phyloP scores from a whole-genome alignment of 495 filamentous ascomycete species.

The Penicillium ucsense region DNA sequence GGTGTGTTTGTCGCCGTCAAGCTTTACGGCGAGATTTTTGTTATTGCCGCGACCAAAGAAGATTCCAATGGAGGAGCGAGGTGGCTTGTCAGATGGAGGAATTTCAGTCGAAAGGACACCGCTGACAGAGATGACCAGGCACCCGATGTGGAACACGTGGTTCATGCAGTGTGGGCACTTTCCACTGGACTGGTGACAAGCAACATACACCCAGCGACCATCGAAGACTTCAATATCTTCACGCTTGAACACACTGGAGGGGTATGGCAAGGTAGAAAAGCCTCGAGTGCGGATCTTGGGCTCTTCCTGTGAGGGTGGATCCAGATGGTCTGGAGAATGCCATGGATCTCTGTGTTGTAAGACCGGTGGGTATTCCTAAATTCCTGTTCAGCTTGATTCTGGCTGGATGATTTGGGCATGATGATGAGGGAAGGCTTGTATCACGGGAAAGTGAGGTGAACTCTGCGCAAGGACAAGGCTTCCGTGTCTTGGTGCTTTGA shows the following conservation, averaged over 20 bases:
- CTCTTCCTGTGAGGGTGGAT: too few species aligned
- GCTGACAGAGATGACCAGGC: constrained; percentile 7
- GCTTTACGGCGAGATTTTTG: not conserved
- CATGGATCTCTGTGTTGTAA: not conserved
- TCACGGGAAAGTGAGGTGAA: not conserved
- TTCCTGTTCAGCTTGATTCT: not conserved
- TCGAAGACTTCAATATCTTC: constrained; percentile 6
- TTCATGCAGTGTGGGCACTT: constrained; percentile 8
- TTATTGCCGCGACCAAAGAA: constrained; percentile 7
- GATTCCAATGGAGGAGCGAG: constrained; percentile 2
- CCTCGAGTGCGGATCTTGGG: too few species aligned
- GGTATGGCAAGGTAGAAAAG: not conserved
- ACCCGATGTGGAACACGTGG: constrained; percentile 5
- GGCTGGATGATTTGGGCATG: not conserved
- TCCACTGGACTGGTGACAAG: constrained; percentile 1
- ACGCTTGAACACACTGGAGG: not conserved
- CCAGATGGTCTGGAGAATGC: not conserved
- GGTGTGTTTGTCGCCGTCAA: constrained; percentile 5
- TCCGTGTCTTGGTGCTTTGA: too few species aligned
- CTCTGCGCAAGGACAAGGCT: not conserved
- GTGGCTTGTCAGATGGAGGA: not conserved
- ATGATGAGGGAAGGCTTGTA: not conserved
- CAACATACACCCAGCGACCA: constrained; percentile 5
- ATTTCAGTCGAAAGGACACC: not conserved
- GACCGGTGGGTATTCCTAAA: not conserved